Conservation (phyloP, 139 green algal genomes). For the Yamagishiella unicocca region DNA sequence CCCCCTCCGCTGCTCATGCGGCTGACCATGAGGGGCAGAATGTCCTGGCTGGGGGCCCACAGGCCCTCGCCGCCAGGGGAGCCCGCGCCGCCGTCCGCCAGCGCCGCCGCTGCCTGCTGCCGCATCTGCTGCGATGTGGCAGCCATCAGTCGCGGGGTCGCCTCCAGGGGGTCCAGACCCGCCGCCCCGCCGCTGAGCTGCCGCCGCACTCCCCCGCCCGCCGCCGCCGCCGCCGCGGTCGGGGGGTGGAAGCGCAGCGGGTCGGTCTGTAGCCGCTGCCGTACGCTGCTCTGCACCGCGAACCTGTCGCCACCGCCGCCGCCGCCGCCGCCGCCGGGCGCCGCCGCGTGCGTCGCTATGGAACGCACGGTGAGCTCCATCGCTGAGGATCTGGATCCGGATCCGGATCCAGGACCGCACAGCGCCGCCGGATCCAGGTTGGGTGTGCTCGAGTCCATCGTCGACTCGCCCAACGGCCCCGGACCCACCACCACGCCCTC, state of each 20-base stretch:
- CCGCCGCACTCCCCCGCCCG: not conserved
- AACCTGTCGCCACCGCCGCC: not conserved
- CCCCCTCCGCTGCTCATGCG: not conserved
- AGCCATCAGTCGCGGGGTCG: constrained; percentile 4
- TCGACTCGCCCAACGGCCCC: not conserved
- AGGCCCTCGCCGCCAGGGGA: not conserved
- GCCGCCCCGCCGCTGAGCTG: not conserved
- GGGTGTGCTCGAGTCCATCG: not conserved
- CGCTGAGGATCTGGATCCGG: not conserved
- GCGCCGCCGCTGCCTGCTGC: not conserved
- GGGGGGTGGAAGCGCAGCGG: constrained; percentile 16
- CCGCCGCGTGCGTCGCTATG: not conserved
- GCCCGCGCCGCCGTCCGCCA: not conserved
- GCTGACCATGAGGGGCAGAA: not conserved
- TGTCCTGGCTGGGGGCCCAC: constrained; percentile 13
- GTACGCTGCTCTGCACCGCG: constrained; percentile 22
- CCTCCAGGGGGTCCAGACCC: not conserved
- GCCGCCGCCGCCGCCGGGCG: not conserved
- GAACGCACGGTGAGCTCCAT: constrained; percentile 18
- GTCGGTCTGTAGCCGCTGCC: constrained; percentile 25
- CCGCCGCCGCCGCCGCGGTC: not conserved
- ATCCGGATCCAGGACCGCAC: not conserved
- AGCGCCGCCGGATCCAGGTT: not conserved
- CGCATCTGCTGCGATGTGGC: too few species aligned
- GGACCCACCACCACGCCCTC: not conserved